Evolutionary conservation across 495 filamentous ascomycete species (phyloP), one percentile per base, ranked within the genome.

Genomic region (Bathelium albidoporum): DNA sequence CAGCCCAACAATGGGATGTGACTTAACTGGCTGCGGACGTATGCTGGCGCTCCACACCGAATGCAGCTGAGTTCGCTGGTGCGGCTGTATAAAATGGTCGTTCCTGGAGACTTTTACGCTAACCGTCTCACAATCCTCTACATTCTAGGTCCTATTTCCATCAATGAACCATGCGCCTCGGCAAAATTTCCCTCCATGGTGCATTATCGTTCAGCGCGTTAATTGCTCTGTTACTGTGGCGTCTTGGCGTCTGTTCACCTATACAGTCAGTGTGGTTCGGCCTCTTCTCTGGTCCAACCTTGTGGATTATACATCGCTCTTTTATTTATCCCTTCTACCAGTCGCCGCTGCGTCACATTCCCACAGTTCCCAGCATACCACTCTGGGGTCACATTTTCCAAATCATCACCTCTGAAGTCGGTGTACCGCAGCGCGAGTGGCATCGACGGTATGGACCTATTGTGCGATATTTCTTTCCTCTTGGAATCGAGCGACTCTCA

Each of bases 381-480:
- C 70, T 78, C 32, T 78, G 74, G 73, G 77, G 76, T 12, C 75
- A 77, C 59, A 71, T 76, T 64, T 71, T 73, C 61, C 70, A 69
- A 10, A 76, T 79, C 53, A 74, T 78, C 44, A 67, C 68, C 20
- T 62, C 68, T 52, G 76, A 79, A 61, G 70, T 72, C 24, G 75
- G 76, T 59, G 69, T 77, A 4, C 71, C 75, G 36, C 74, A 77
- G 20, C 72, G 77, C 59, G 49, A 69, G 63, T 79, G 77, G 77
- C 76, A 78, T 62, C 55, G 71, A n/a, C 55, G 73, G 62, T 64
- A 77, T 58, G 77, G 77, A 7, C 65, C 73, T 31, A 77, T 79
- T 32, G 67, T 79, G 59, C 68, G 77, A 67, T 79, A 77, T 58
- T 77, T 77, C 69, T 78, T 78, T 32, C 77, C 77, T 20, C 76